Conservation (phyloP, 768 basidiomycete species). For the Kwoniella botswanensis region DNA sequence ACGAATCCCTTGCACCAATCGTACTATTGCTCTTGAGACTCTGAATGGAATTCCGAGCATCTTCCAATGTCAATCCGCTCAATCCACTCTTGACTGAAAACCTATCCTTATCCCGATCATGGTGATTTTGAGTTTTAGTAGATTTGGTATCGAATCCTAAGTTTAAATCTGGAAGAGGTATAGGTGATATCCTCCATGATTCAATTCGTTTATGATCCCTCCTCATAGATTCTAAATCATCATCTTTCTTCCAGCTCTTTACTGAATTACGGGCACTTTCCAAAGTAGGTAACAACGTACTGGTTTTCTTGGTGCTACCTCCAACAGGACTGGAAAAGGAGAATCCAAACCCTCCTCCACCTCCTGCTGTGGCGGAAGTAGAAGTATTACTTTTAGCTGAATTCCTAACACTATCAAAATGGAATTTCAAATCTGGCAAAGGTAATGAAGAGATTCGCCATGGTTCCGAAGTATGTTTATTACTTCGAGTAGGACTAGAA, state of each 20-base stretch:
- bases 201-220: constrained; percentile 2
- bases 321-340: not conserved
- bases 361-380: not conserved
- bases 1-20: not conserved
- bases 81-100: not conserved
- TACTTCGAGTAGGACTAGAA: not conserved
- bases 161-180: constrained; percentile 4
- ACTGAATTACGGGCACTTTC: not conserved
- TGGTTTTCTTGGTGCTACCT: not conserved
- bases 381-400: not conserved
- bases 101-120: not conserved
- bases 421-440: constrained; percentile 2
- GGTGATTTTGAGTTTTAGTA: not conserved
- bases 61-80: constrained; percentile 4
- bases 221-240: not conserved
- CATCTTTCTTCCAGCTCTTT: not conserved
- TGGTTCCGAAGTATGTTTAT: not conserved
- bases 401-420: not conserved
- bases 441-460: constrained; percentile 9
- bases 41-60: constrained; percentile 3
- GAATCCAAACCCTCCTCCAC: not conserved
- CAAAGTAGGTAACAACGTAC: not conserved
- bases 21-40: not conserved
- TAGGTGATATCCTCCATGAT: constrained; percentile 2
- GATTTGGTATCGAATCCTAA: not conserved